Evolutionary conservation across 169 alveolate genomes (phyloP), one percentile per base, ranked within the genome.

Genomic region (Cryptosporidium xiaoi): DNA sequence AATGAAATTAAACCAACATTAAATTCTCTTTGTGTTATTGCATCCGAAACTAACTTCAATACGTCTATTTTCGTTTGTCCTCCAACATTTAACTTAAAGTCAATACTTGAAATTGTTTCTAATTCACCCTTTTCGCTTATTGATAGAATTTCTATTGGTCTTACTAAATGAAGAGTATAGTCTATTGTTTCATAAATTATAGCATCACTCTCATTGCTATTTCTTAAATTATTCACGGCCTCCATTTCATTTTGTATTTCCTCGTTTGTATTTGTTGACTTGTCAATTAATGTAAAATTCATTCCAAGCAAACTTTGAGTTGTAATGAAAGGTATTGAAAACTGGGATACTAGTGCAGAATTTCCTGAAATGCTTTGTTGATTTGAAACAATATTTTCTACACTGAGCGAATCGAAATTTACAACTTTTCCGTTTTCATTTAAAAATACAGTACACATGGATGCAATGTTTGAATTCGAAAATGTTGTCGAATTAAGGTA

Each of bases 321-420:
- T 48, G 85, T 77, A 40, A 77, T 46, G 27, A 62, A 77, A 60
- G 85, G 85, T 15, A 77, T 7, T 16, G 85, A 77, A 20, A 77
- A 77, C 31, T 77, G 85, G n/a, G 83, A 69, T 24, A 77, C 64
- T 10, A 77, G 62, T 36, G 77, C 71, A 20, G 71, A 40, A n/a
- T 44, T 77, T 1, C 51, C 50, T 29, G 69, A 40, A 40, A 40
- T 40, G 46, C 20, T 77, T 33, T 27, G 16, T 1, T 64, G 18
- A 24, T 56, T 29, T 34, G 85, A n/a, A 62, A 51, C 29, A 8
- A 56, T 60, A 6, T 24, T 55, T 24, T 69, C 83, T 2, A 29
- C 33, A 5, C 27, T 29, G 48, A 40, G 48, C 2, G 50, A 6
- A n/a, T 53, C 13, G 2, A 16, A 24, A 15, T 58, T 40, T 31